Evolutionary conservation across 75 land plant species (phyloP).

Genomic region (Gnetum montanum): DNA sequence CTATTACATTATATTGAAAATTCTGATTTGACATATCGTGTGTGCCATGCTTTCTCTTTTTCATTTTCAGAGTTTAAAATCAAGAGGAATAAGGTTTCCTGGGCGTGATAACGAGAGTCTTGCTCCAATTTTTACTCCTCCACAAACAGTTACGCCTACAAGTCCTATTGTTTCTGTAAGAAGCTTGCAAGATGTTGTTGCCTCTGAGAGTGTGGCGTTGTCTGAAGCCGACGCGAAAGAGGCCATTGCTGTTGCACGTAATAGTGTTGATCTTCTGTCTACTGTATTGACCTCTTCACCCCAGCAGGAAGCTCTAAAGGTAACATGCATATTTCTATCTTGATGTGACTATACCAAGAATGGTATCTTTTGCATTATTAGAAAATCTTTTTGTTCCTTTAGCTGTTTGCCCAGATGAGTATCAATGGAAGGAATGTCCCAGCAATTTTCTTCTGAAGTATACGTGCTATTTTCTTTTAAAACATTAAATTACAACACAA

Average conservation of each 20-base stretch:
- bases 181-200: slow-evolving; percentile 30
- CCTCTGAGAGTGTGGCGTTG: slow-evolving; percentile 9
- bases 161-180: slow-evolving; percentile 3
- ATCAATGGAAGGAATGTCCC: too few relatives aligned
- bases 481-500: too few relatives aligned
- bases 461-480: too few relatives aligned
- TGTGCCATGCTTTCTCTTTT: too few relatives aligned
- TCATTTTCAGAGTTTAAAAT: slow-evolving; percentile 75
- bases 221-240: slow-evolving; percentile 58
- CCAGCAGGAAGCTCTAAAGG: slow-evolving; percentile 83
- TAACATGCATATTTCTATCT: too few relatives aligned
- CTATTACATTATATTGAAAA: too few relatives aligned
- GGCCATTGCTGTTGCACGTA: slow-evolving; percentile 82
- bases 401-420: too few relatives aligned
- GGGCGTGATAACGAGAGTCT: slow-evolving; percentile 88
- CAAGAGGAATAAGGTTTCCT: slow-evolving; percentile 87
- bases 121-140: slow-evolving; percentile 93
- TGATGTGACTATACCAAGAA: too few relatives aligned
- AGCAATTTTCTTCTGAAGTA: too few relatives aligned
- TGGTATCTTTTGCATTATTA: too few relatives aligned
- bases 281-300: slow-evolving; percentile 94
- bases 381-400: too few relatives aligned
- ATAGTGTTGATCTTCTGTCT: slow-evolving; percentile 77
- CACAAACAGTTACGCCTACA: slow-evolving; percentile 25
- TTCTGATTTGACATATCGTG: too few relatives aligned